Percentiles rank a stretch among this genome's conserved stretches.
phyloP scores from a whole-genome alignment of 2,329 filamentous ascomycete species.

The Hymenoscyphus occultus region DNA sequence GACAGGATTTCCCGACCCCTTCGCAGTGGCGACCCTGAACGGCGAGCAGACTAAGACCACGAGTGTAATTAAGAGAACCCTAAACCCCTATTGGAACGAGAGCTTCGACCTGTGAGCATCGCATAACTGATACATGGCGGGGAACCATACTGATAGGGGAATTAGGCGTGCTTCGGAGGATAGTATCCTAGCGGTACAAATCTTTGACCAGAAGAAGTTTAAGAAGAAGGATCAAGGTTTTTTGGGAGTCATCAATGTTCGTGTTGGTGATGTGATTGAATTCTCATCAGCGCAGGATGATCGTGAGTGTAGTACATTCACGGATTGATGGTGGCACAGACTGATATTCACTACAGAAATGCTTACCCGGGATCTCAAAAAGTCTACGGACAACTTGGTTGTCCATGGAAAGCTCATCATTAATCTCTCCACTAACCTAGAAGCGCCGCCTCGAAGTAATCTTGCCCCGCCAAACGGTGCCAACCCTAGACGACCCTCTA shows the following conservation, averaged over 20 bases:
- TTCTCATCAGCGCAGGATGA: conserved; percentile 87
- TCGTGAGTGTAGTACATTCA: conserved; percentile 56
- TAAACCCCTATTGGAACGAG: conserved; percentile 99
- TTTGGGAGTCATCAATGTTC: conserved; percentile 94
- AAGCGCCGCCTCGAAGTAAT: conserved; percentile 59
- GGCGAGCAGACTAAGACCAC: conserved; percentile 99
- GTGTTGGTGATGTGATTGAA: conserved; percentile 91
- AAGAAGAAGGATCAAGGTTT: conserved; percentile 99
- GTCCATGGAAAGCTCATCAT: conserved; percentile 98
- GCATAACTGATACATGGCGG: background rate
- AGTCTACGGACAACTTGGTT: conserved; percentile 95
- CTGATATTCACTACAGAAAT: conserved; percentile 61
- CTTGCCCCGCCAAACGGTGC: conserved; percentile 28
- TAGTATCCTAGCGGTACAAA: conserved; percentile 94
- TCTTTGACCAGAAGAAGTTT: conserved; percentile 99
- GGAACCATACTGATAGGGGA: conserved; percentile 23
- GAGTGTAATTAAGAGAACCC: conserved; percentile 89
- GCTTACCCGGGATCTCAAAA: conserved; percentile 95
- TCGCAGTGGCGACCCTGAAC: conserved; percentile 93
- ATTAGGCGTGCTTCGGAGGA: conserved; percentile 85
- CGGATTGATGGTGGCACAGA: conserved; percentile 12
- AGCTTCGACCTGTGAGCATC: conserved; percentile 82
- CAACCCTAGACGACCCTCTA: conserved; percentile 33
- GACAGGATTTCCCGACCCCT: conserved; percentile 92
- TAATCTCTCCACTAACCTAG: conserved; percentile 89